A percentile compares a stretch with the other conserved stretches of the same genome.
Evolutionary conservation across 208 protist species (phyloP).

Genomic region (Wallacemonas sp.): DNA sequence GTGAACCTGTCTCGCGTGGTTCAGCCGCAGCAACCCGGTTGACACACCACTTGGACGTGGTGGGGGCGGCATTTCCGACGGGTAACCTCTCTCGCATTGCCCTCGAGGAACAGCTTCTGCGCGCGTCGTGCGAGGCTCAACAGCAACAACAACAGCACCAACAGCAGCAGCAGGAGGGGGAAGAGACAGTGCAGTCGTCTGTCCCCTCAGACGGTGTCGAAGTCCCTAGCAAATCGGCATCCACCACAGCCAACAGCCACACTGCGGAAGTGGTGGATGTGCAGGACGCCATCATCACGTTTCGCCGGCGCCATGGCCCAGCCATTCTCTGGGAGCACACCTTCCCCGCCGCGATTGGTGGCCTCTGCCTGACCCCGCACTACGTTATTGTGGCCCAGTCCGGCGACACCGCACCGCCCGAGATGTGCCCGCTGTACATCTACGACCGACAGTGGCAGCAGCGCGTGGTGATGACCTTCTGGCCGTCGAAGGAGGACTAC

Average conservation of each 20-base stretch:
- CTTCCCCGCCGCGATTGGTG: not conserved
- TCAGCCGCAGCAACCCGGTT: too few relatives aligned
- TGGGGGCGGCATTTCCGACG: not conserved
- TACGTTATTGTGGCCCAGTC: conserved; percentile 3
- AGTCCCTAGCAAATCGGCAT: not conserved
- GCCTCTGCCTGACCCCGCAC: conserved; percentile 2
- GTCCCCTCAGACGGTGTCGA: not conserved
- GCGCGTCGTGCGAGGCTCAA: not conserved
- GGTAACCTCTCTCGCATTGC: not conserved
- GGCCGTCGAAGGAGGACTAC: conserved; percentile 4
- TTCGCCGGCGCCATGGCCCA: not conserved
- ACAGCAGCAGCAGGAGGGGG: not conserved
- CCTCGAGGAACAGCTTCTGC: not conserved
- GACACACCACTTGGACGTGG: not conserved
- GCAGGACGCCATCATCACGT: not conserved
- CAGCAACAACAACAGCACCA: not conserved
- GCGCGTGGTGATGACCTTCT: conserved; percentile 17
- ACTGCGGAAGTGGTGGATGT: not conserved
- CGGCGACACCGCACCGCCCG: not conserved
- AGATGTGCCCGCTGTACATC: not conserved
- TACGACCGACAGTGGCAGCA: conserved; percentile 10
- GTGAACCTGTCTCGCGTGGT: too few relatives aligned
- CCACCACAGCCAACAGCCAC: not conserved
- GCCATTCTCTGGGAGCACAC: conserved; percentile 6
- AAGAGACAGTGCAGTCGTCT: too few relatives aligned